phyloP scores from a whole-genome alignment of 768 basidiomycete genomes.

The Boletus rufocinnamomeus region DNA sequence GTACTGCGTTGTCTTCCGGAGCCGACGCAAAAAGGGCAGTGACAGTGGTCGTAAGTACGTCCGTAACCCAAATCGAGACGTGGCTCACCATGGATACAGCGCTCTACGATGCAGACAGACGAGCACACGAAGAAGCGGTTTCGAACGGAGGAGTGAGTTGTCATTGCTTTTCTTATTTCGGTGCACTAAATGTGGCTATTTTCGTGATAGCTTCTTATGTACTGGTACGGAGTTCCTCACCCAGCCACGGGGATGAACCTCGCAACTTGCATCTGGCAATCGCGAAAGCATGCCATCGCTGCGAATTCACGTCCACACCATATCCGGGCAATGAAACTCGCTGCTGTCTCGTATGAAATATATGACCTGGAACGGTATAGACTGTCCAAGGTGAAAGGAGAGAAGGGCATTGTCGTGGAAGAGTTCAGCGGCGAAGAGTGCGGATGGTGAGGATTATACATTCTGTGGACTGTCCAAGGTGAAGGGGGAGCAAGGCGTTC shows the following conservation, averaged over 20 bases:
- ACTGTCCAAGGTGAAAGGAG: constrained; percentile 66
- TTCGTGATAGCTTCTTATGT: constrained; percentile 66
- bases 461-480: not conserved
- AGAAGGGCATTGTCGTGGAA: constrained; percentile 55
- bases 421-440: constrained; percentile 65
- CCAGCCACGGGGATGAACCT: constrained; percentile 79
- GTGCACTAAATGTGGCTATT: constrained; percentile 6
- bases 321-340: constrained; percentile 78
- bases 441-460: constrained; percentile 54
- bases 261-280: constrained; percentile 96
- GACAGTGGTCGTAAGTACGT: constrained; percentile 59
- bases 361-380: constrained; percentile 79
- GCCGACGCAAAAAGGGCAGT: constrained; percentile 69
- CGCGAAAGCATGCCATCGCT: constrained; percentile 76
- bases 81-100: constrained; percentile 41
- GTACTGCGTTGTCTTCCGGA: constrained; percentile 92
- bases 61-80: not conserved
- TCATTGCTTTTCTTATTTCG: not conserved
- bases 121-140: constrained; percentile 92
- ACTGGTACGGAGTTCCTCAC: constrained; percentile 92
- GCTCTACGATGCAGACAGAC: constrained; percentile 83
- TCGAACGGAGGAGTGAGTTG: constrained; percentile 75
- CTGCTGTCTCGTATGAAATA: constrained; percentile 72
- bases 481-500: not conserved
- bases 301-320: constrained; percentile 84